phyloP scores from a whole-genome alignment of 1,284 basidiomycete genomes.

The Pseudozyma thailandica region DNA sequence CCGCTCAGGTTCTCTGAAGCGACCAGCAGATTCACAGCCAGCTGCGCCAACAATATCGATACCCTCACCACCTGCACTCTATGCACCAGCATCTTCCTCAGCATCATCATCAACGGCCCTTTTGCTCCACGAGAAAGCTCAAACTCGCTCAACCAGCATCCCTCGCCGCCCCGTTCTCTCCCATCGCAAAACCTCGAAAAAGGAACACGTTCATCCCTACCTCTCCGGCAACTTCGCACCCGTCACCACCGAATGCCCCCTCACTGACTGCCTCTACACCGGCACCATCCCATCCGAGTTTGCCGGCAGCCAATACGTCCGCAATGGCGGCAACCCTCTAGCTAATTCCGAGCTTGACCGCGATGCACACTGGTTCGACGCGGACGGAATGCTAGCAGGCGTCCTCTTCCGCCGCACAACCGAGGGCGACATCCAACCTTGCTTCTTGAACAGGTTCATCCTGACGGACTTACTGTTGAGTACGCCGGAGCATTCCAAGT shows the following conservation, averaged over 20 bases:
- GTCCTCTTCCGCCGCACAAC: conserved; percentile 68
- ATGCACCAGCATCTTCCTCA: background rate
- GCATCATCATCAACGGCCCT: conserved; percentile 13
- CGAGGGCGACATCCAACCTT: conserved; percentile 52
- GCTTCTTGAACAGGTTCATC: conserved; percentile 68
- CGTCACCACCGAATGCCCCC: conserved; percentile 60
- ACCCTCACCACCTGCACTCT: conserved; percentile 17
- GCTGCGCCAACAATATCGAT: conserved; percentile 19
- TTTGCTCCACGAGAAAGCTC: conserved; percentile 1
- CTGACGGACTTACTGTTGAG: conserved; percentile 68
- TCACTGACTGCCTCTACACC: conserved; percentile 60
- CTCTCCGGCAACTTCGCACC: conserved; percentile 68
- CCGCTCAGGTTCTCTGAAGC: conserved; percentile 21
- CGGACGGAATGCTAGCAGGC: conserved; percentile 70
- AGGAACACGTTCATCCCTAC: conserved; percentile 63
- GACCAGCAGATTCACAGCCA: conserved; percentile 8
- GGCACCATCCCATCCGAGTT: conserved; percentile 66
- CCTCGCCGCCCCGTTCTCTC: conserved; percentile 36
- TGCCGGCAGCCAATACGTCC: conserved; percentile 69
- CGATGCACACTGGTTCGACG: conserved; percentile 67
- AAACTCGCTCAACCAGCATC: conserved; percentile 15
- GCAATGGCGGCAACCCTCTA: conserved; percentile 71
- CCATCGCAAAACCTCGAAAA: conserved; percentile 36
- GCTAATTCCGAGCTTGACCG: conserved; percentile 50
- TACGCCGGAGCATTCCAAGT: conserved; percentile 50